phyloP scores from a whole-genome alignment of 352 stramenopile genomes.

The Phytophthora sp. region DNA sequence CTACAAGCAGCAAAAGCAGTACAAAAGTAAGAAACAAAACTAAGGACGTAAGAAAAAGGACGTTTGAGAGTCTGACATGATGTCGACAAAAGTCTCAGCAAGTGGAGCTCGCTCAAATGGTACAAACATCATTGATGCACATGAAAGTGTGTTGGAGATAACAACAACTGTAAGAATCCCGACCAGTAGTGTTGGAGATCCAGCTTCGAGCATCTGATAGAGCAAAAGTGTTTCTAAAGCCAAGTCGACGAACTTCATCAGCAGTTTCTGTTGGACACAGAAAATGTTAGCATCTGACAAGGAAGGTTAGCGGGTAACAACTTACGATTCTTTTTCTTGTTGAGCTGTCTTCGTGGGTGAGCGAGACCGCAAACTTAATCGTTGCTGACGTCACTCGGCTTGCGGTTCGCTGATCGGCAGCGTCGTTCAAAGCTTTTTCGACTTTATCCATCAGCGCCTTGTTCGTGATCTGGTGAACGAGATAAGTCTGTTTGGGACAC shows the following conservation, averaged over 20 bases:
- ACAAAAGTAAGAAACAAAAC: background rate
- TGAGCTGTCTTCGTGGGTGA: background rate
- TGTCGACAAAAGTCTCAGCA: conserved; percentile 22
- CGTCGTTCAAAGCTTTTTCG: background rate
- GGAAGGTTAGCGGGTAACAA: too few species aligned
- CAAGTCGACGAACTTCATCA: conserved; percentile 14
- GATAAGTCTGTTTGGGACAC: background rate
- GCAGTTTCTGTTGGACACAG: conserved; percentile 3
- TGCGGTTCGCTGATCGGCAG: background rate
- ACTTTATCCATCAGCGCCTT: background rate
- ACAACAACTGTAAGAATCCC: conserved; percentile 10
- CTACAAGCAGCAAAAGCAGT: background rate
- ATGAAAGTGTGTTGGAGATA: background rate
- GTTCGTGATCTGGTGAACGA: background rate
- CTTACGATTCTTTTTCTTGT: background rate
- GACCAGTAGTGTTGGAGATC: background rate
- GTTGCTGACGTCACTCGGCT: background rate
- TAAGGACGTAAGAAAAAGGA: background rate
- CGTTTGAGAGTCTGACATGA: conserved; percentile 12
- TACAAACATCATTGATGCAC: conserved; percentile 7
- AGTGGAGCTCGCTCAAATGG: conserved; percentile 3
- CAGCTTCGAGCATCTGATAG: conserved; percentile 8
- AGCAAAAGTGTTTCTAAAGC: conserved; percentile 5
- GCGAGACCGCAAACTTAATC: background rate
- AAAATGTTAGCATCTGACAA: too few species aligned